Evolutionary conservation across 2,329 filamentous ascomycete genomes (phyloP).

Genomic region (Aureobasidium zeae): DNA sequence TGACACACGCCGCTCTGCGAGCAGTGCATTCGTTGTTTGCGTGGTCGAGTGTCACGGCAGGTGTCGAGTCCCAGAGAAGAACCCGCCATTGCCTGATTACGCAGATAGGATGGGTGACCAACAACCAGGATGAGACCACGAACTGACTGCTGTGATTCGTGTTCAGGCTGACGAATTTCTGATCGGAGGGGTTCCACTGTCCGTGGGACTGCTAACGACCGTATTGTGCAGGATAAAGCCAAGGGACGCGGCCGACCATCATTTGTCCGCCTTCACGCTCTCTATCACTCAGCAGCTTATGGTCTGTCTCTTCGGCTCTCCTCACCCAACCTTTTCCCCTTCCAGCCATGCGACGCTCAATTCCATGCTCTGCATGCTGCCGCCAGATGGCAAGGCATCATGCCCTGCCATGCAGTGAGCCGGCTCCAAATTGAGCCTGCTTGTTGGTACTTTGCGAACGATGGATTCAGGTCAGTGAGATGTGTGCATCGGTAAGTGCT

Average conservation of each 20-base stretch:
- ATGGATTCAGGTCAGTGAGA: conserved; percentile 9
- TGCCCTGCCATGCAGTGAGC: conserved; percentile 3
- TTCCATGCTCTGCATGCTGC: conserved; percentile 7
- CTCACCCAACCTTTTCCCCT: conserved; percentile 5
- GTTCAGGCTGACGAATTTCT: background rate
- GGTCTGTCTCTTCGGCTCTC: conserved; percentile 10
- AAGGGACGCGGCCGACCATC: background rate
- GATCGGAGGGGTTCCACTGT: too few species aligned
- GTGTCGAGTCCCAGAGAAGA: background rate
- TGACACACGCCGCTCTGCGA: conserved; percentile 3
- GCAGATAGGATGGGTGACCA: background rate
- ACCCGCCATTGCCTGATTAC: background rate
- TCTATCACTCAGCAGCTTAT: background rate
- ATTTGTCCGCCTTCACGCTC: background rate
- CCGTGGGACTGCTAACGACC: too few species aligned
- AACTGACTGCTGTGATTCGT: background rate
- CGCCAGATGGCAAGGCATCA: background rate
- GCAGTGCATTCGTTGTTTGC: conserved; percentile 7
- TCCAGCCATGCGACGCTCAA: conserved; percentile 12
- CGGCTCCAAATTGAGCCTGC: conserved; percentile 8
- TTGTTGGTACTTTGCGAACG: conserved; percentile 3
- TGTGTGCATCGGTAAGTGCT: conserved; percentile 5
- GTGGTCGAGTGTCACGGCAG: background rate
- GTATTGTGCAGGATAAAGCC: conserved; percentile 4
- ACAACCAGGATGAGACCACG: background rate